These are phyloP conservation scores for Amanita rubescens DNA, from an alignment of 768 basidiomycete genomes.

Conservation along the genomic window DNA sequence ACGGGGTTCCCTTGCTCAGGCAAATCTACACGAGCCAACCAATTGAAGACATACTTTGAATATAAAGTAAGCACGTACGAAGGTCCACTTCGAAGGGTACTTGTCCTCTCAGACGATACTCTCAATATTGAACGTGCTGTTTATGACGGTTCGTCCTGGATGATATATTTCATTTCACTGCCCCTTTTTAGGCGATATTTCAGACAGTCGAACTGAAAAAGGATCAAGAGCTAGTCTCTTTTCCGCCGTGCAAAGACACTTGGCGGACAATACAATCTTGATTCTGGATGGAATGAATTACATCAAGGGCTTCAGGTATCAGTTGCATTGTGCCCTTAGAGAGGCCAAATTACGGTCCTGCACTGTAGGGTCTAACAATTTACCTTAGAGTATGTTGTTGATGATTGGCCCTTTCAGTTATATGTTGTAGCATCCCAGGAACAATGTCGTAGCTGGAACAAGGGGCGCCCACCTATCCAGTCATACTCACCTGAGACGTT, in stretches of 20 bases:
- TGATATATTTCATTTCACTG: too few species aligned
- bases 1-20: constrained; percentile 86
- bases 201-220: constrained; percentile 82
- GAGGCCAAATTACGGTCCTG: constrained; percentile 81
- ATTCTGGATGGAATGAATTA: constrained; percentile 93
- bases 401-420: constrained; percentile 31
- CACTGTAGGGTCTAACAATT: constrained; percentile 52
- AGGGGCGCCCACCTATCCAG: constrained; percentile 25
- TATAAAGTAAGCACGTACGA: constrained; percentile 43
- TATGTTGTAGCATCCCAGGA: constrained; percentile 72
- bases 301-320: constrained; percentile 98
- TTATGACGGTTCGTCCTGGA: constrained; percentile 61
- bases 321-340: constrained; percentile 92
- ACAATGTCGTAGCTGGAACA: constrained; percentile 74
- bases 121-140: constrained; percentile 56
- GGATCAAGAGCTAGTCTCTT: constrained; percentile 80
- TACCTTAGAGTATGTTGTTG: constrained; percentile 6
- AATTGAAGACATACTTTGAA: constrained; percentile 57
- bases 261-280: constrained; percentile 68
- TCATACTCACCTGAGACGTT: constrained; percentile 71
- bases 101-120: constrained; percentile 66
- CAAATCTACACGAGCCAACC: constrained; percentile 65
- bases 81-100: constrained; percentile 39
- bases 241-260: constrained; percentile 69
- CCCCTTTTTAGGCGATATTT: too few species aligned